Conservation (phyloP, 306 rosid genomes). For the Elaeagnus macrophylla region DNA sequence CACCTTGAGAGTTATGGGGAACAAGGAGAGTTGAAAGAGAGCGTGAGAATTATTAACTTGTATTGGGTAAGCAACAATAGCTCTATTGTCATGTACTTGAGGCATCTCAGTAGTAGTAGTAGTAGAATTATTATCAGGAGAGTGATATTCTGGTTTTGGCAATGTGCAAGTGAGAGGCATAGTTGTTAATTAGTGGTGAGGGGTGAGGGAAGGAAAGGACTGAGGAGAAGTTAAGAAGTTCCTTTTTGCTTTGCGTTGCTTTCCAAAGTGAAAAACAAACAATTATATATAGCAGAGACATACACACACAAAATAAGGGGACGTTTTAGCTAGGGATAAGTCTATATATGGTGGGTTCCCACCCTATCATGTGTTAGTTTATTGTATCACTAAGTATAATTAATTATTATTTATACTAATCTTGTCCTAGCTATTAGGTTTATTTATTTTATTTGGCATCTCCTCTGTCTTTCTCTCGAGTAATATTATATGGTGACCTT, state of each 20-base stretch:
- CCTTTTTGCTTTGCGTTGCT: constrained; percentile 14
- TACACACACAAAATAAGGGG: not conserved
- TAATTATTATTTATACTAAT: not conserved
- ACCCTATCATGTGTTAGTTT: constrained; percentile 1
- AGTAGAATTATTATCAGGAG: constrained; percentile 19
- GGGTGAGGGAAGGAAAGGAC: not conserved
- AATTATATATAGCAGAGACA: not conserved
- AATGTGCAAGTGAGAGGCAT: constrained; percentile 50
- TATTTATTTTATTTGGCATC: not conserved
- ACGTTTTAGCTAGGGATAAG: too few species aligned
- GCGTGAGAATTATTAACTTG: constrained; percentile 34
- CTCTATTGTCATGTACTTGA: constrained; percentile 24
- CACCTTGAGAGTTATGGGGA: constrained; percentile 80
- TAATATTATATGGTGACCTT: too few species aligned
- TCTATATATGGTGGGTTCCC: not conserved
- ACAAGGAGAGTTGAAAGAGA: constrained; percentile 46
- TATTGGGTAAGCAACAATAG: constrained; percentile 29
- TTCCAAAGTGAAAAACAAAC: not conserved
- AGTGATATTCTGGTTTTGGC: constrained; percentile 37
- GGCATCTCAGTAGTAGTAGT: constrained; percentile 30
- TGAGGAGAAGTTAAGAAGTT: constrained; percentile 12
- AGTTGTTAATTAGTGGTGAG: constrained; percentile 1
- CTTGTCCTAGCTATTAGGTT: not conserved
- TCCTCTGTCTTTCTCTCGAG: constrained; percentile 11
- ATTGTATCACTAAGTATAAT: not conserved